These are phyloP conservation scores for Triangularia verruculosa DNA, from an alignment of 2,329 filamentous ascomycete genomes.

Conservation along the genomic window DNA sequence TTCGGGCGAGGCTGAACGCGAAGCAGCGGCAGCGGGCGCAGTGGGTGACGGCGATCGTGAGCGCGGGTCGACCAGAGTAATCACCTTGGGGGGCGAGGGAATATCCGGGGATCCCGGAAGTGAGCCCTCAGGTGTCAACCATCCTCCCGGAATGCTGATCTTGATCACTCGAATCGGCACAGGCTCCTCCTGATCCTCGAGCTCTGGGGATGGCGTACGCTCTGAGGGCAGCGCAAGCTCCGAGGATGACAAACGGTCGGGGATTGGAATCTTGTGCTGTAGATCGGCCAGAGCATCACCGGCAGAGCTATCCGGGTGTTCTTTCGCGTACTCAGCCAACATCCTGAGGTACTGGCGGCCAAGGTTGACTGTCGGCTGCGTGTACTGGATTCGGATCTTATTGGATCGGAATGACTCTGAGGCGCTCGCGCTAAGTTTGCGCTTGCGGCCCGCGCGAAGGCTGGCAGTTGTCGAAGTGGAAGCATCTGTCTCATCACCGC, in stretches of 20 bases:
- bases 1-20: background rate
- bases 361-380: background rate
- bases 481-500: constrained; percentile 22
- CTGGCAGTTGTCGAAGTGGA: constrained; percentile 24
- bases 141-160: constrained; percentile 14
- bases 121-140: background rate
- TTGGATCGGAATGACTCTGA: constrained; percentile 11
- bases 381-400: constrained; percentile 23
- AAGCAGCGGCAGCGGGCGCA: background rate
- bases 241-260: background rate
- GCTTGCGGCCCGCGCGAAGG: constrained; percentile 22
- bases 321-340: background rate
- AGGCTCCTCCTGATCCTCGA: background rate
- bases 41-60: background rate
- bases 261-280: background rate
- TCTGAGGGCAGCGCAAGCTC: background rate
- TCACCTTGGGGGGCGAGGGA: background rate
- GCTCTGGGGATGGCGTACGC: background rate
- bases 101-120: background rate
- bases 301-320: background rate
- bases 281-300: background rate
- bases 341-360: background rate
- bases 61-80: background rate
- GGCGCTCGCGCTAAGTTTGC: constrained; percentile 11
- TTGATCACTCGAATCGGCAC: constrained; percentile 20